A percentile compares a stretch with the other conserved stretches of the same genome.
These are phyloP conservation scores for Cystobasidium ongulense DNA, from an alignment of 768 basidiomycete genomes.

Conservation along the genomic window DNA sequence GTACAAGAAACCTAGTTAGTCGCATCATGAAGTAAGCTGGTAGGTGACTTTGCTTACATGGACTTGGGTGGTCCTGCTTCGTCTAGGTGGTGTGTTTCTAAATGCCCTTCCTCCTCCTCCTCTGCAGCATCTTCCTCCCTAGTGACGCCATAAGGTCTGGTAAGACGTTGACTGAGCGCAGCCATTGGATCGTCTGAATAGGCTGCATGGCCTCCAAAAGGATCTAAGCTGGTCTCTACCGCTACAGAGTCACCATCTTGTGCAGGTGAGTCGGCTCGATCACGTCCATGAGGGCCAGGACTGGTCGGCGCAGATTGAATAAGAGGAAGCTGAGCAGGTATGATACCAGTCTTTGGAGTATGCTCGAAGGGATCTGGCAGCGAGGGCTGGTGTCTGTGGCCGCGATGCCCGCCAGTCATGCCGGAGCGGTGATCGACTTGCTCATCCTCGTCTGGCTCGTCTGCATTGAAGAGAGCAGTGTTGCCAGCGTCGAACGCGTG, in stretches of 20 bases:
- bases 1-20: neutral
- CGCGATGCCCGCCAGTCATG: neutral
- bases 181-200: neutral
- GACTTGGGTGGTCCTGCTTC: slow-evolving; percentile 1
- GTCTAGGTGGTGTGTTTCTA: neutral
- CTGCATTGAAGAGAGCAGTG: neutral
- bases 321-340: neutral
- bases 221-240: neutral
- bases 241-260: neutral
- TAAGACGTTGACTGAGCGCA: neutral
- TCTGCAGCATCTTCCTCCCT: neutral
- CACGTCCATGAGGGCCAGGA: neutral
- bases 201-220: neutral
- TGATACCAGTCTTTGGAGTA: neutral
- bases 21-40: neutral
- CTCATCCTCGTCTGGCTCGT: neutral
- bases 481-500: neutral
- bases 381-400: neutral
- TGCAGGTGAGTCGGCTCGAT: neutral
- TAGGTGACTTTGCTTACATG: neutral
- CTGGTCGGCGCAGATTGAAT: neutral
- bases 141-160: neutral
- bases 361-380: neutral
- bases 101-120: neutral
- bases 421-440: neutral